Evolutionary conservation across 2,329 filamentous ascomycete genomes (phyloP).

Genomic region (Fusarium fujikuroi): DNA sequence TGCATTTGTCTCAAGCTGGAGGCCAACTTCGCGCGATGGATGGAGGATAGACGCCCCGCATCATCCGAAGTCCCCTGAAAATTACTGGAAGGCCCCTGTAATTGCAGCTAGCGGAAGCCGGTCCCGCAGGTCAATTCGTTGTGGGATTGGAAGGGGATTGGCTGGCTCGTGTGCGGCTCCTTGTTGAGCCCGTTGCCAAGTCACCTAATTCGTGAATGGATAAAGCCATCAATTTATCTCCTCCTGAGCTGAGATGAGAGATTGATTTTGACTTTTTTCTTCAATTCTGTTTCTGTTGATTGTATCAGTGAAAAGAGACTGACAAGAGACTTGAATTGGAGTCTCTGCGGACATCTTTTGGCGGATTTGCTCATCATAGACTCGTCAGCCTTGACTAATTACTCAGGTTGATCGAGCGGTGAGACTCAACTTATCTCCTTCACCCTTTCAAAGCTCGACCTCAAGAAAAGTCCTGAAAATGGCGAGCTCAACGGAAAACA

Average conservation of each 20-base stretch:
- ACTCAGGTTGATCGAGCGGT: constrained; percentile 30
- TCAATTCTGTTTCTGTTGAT: neutral
- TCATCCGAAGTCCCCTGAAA: constrained; percentile 13
- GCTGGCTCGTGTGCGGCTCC: constrained; percentile 16
- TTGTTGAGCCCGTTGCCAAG: constrained; percentile 32
- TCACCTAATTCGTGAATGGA: constrained; percentile 8
- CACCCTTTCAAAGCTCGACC: neutral
- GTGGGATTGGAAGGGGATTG: constrained; percentile 5
- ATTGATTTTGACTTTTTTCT: neutral
- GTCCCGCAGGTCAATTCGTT: constrained; percentile 7
- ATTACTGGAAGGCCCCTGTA: constrained; percentile 25
- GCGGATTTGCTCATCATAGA: neutral
- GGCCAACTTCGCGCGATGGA: neutral
- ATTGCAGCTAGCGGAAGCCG: constrained; percentile 15
- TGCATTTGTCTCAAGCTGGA: neutral
- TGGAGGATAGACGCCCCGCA: constrained; percentile 2
- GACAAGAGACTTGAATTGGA: neutral
- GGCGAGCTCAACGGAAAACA: constrained; percentile 33
- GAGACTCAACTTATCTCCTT: constrained; percentile 23
- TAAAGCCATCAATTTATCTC: constrained; percentile 21
- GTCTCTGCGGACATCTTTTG: neutral
- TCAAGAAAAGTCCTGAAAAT: constrained; percentile 19
- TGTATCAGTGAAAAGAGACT: neutral
- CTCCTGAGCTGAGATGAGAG: constrained; percentile 19
- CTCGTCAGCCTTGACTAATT: constrained; percentile 17